Conservation (phyloP, 2,329 filamentous ascomycete genomes). For the Corynespora cassiicola region DNA sequence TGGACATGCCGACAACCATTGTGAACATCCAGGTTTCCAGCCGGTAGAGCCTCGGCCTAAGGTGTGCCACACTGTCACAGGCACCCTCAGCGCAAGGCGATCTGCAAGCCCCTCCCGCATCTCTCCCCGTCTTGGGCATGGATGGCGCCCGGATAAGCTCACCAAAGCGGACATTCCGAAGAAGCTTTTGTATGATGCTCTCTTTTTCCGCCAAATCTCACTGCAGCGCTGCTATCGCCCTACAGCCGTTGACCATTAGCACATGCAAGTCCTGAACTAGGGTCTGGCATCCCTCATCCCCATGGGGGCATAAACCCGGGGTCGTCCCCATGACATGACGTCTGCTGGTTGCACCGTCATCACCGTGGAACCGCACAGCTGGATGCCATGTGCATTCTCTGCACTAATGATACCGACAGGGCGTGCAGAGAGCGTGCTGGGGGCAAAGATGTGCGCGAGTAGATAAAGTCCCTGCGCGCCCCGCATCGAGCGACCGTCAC, state of each 20-base stretch:
- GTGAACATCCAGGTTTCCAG: neutral
- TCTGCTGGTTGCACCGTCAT: constrained; percentile 9
- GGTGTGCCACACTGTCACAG: constrained; percentile 12
- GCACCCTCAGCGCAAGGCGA: constrained; percentile 15
- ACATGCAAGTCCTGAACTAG: constrained; percentile 14
- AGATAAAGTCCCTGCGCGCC: constrained; percentile 20
- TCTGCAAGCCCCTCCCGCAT: constrained; percentile 26
- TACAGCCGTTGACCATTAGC: constrained; percentile 12
- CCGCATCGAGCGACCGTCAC: constrained; percentile 7
- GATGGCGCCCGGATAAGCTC: constrained; percentile 15
- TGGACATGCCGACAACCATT: neutral
- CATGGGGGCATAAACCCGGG: constrained; percentile 16
- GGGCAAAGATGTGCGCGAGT: constrained; percentile 8
- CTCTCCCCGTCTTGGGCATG: constrained; percentile 20
- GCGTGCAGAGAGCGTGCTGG: constrained; percentile 4
- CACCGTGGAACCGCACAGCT: constrained; percentile 13
- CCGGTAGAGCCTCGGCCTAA: constrained; percentile 12
- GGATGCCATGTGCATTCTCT: constrained; percentile 19
- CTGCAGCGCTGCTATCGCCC: constrained; percentile 4
- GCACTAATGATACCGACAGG: constrained; percentile 3
- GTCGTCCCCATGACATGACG: constrained; percentile 18
- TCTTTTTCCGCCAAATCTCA: constrained; percentile 14
- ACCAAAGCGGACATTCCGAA: constrained; percentile 22
- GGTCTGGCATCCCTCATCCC: constrained; percentile 16
- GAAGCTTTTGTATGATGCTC: constrained; percentile 19